Conservation (phyloP, 2,329 filamentous ascomycete genomes). For the Monosporascus sp. region DNA sequence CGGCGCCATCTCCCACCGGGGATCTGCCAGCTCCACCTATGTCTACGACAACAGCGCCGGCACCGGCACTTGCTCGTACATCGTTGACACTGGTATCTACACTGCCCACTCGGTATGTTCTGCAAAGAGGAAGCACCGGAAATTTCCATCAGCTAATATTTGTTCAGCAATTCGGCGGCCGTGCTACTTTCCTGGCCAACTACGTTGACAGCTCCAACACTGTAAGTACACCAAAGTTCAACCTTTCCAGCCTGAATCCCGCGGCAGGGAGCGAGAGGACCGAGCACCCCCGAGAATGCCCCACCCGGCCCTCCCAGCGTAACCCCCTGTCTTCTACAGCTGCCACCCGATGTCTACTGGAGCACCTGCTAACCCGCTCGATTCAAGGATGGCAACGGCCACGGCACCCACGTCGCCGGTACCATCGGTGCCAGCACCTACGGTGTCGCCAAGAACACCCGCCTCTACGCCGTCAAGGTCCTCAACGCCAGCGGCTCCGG, state of each 20-base stretch:
- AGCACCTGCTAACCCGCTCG: neutral
- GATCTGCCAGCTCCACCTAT: constrained; percentile 30
- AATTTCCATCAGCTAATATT: constrained; percentile 7
- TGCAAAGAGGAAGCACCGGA: neutral
- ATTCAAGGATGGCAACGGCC: constrained; percentile 29
- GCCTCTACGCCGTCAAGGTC: constrained; percentile 42
- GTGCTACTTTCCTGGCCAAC: constrained; percentile 31
- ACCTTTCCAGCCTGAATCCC: neutral
- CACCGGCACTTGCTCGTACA: constrained; percentile 40
- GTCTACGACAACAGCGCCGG: constrained; percentile 38
- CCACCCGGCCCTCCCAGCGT: too few species aligned
- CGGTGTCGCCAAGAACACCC: constrained; percentile 40
- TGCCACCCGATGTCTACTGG: too few species aligned
- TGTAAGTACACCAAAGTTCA: neutral
- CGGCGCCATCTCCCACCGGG: constrained; percentile 37
- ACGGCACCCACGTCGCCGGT: constrained; percentile 44
- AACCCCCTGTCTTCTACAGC: too few species aligned
- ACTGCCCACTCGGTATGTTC: constrained; percentile 32
- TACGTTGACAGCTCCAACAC: constrained; percentile 28
- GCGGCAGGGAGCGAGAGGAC: too few species aligned
- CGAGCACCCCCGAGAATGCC: too few species aligned
- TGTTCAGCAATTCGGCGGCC: constrained; percentile 34
- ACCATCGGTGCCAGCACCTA: constrained; percentile 38
- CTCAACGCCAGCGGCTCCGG: constrained; percentile 27
- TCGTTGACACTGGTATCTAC: constrained; percentile 51